Evolutionary conservation across 2,329 filamentous ascomycete genomes (phyloP), one percentile per base, ranked within the genome.

Genomic region (Fusarium sp.): DNA sequence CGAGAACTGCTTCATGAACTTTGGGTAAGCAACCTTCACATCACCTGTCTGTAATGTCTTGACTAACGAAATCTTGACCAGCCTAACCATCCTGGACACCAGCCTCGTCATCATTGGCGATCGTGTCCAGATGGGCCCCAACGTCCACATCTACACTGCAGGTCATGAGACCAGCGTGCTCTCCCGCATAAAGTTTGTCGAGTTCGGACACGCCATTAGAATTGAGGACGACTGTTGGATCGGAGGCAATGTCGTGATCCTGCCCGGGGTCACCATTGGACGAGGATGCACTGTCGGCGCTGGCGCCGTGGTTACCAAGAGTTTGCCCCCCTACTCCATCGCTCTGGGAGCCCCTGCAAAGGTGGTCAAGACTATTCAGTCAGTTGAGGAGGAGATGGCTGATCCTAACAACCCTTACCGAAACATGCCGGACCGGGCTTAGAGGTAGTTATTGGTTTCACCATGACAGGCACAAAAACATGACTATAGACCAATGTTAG

Each of bases 101-200:
- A 93, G 90, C 73, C 84, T 90, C 3, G 91, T 95, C 45, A 84
- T 81, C 5, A 92, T 95, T 56, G 93, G 93, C 0, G 87, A 92
- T 29, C 88, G 93, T 31, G 93, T 93, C 2, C 83, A 93, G 73
- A 87, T 95, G 64, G 94, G 92, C 0, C 92, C 93, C 0, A 92
- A 91, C 75, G 92, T 95, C 0, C 89, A 86, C 59, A 88, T 96
- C 64, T 94, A 90, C 78, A 89, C 90, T 3, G 93, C 89, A 1
- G 92, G 90, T 0, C 94, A 96, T 80, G 93, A 93, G 58, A 85
- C 93, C 0, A 92, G 93, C 74, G 84, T 88, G 1, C 83, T 84
- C 62, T 85, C 83, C 2, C 84, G 87, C 20, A 81, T 86, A 27
- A 84, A 87, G 40, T 81, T 80, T 18, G 80, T 87, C 62, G 87